Conservation (phyloP, 345 rosid species). For the Dovyalis caffra region DNA sequence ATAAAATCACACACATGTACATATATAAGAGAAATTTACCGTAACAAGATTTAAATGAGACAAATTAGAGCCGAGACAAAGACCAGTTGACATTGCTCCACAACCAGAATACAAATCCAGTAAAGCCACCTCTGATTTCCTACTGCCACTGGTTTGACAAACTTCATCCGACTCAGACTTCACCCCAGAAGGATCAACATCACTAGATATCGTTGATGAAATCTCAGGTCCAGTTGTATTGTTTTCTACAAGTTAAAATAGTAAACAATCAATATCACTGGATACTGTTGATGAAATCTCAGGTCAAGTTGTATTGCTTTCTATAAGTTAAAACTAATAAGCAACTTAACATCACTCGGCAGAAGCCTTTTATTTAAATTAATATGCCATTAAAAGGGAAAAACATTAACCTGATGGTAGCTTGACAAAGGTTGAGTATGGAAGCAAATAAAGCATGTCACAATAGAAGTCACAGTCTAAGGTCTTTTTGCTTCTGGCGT, state of each 20-base stretch:
- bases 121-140: constrained; percentile 36
- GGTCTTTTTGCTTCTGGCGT: constrained; percentile 24
- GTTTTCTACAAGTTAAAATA: constrained; percentile 29
- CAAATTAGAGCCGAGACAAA: constrained; percentile 63
- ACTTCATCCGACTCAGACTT: constrained; percentile 18
- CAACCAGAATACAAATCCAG: constrained; percentile 81
- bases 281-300: constrained; percentile 62
- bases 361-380: background rate
- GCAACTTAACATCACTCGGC: background rate
- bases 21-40: constrained; percentile 29
- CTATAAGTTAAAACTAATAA: constrained; percentile 24
- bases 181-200: constrained; percentile 19
- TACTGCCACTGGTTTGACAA: background rate
- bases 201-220: constrained; percentile 56
- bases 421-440: constrained; percentile 49
- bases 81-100: constrained; percentile 88
- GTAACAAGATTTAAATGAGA: constrained; percentile 58
- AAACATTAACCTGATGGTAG: constrained; percentile 34
- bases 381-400: background rate
- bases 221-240: constrained; percentile 31
- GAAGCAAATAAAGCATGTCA: constrained; percentile 51
- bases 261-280: constrained; percentile 37
- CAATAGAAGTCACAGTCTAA: constrained; percentile 53
- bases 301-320: constrained; percentile 17
- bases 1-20: background rate